Conservation (phyloP, 768 basidiomycete genomes). For the Lactifluus pinguis region DNA sequence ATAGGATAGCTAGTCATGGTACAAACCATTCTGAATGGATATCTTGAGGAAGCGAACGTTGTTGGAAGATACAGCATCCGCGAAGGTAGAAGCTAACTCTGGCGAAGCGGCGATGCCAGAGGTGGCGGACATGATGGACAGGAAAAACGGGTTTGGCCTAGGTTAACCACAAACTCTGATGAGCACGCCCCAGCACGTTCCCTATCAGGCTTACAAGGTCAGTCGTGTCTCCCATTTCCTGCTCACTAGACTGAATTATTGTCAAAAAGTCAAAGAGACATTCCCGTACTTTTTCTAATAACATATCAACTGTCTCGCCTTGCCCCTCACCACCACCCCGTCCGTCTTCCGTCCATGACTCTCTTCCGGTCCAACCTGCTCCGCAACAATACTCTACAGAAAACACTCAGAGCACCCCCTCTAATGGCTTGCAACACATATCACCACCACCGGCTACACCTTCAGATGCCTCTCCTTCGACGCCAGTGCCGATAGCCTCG, state of each 20-base stretch:
- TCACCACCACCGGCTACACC: neutral
- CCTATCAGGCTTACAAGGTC: conserved; percentile 45
- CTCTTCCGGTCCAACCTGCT: neutral
- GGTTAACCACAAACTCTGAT: conserved; percentile 17
- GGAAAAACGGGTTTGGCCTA: neutral
- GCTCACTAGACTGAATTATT: neutral
- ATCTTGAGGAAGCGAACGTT: conserved; percentile 68
- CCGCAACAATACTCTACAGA: neutral
- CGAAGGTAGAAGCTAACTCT: conserved; percentile 48
- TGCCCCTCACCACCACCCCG: conserved; percentile 13
- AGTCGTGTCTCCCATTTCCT: conserved; percentile 1
- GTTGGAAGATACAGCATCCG: conserved; percentile 43
- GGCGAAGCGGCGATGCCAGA: conserved; percentile 62
- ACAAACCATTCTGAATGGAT: conserved; percentile 63
- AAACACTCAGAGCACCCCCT: neutral
- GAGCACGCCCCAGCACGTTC: conserved; percentile 29
- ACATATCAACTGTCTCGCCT: conserved; percentile 16
- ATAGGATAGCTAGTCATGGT: conserved; percentile 12
- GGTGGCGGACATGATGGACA: conserved; percentile 51
- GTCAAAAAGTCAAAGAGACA: conserved; percentile 38
- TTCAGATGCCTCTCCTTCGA: neutral
- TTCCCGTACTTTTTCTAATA: conserved; percentile 31
- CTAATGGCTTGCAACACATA: neutral
- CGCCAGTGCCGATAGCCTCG: neutral
- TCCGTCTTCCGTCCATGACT: neutral